phyloP scores from a whole-genome alignment of 352 stramenopile genomes.

The Phytophthora macrochlamydospora region DNA sequence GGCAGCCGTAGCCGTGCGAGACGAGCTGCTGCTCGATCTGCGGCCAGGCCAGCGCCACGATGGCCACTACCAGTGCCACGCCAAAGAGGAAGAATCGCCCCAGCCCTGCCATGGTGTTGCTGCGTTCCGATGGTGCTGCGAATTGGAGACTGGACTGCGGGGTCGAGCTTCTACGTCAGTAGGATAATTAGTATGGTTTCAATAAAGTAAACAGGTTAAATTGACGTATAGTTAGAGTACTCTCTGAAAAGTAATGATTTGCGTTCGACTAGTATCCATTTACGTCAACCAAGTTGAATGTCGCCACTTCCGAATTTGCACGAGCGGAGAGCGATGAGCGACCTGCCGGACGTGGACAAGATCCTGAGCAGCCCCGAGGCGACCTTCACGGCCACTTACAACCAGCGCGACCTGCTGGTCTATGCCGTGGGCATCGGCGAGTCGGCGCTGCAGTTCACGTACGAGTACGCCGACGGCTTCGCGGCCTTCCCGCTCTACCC shows the following conservation, averaged over 20 bases:
- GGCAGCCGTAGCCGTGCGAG: slow-evolving; percentile 55
- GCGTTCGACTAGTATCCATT: not conserved
- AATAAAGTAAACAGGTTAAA: not conserved
- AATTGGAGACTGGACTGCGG: slow-evolving; percentile 1
- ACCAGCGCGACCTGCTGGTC: slow-evolving; percentile 88
- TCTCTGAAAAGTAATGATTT: no score
- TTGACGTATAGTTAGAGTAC: not conserved
- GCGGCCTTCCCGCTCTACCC: slow-evolving; percentile 90
- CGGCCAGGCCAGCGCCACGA: slow-evolving; percentile 71
- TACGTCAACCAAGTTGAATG: slow-evolving; percentile 13
- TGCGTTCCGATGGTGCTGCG: slow-evolving; percentile 25
- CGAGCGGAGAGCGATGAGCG: slow-evolving; percentile 35
- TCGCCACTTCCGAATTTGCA: slow-evolving; percentile 27
- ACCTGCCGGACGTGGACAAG: slow-evolving; percentile 53
- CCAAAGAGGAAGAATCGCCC: slow-evolving; percentile 50
- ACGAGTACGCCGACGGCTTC: slow-evolving; percentile 89
- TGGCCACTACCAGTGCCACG: slow-evolving; percentile 55
- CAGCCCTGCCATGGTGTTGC: slow-evolving; percentile 31
- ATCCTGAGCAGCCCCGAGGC: slow-evolving; percentile 61
- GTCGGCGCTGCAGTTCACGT: slow-evolving; percentile 86
- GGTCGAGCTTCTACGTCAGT: not conserved
- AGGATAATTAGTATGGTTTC: not conserved
- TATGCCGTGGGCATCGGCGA: slow-evolving; percentile 91
- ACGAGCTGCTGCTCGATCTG: slow-evolving; percentile 73
- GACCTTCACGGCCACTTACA: slow-evolving; percentile 77